Percentiles rank a stretch among this genome's conserved stretches.
Conservation (phyloP, 306 rosid species). For the Echinosophora koreensis region DNA sequence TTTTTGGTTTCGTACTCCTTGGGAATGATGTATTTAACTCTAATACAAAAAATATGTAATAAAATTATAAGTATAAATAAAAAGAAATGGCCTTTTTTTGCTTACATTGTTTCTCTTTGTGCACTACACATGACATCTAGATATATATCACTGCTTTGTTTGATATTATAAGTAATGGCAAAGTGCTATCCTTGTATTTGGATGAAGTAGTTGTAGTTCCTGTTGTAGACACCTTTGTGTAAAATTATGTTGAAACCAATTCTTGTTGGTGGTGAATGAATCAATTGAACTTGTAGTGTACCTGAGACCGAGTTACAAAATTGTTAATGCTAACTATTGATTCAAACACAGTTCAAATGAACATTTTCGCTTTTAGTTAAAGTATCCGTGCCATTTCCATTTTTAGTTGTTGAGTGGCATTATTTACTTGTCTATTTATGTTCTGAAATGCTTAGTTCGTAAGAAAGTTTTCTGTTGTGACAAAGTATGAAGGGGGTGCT, state of each 20-base stretch:
- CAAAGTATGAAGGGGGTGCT: conserved; percentile 24
- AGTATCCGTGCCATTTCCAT: conserved; percentile 18
- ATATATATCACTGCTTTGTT: conserved; percentile 8
- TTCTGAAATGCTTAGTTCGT: conserved; percentile 32
- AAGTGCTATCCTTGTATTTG: conserved; percentile 5
- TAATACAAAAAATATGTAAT: background rate
- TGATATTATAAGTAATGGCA: conserved; percentile 30
- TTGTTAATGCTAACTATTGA: conserved; percentile 8
- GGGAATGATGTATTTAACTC: conserved; percentile 12
- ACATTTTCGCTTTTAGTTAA: conserved; percentile 16
- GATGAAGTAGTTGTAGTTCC: conserved; percentile 14
- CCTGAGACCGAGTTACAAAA: conserved; percentile 13
- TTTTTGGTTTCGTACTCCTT: no score
- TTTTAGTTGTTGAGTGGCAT: background rate
- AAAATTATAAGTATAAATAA: background rate
- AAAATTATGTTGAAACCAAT: background rate
- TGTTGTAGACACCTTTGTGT: conserved; percentile 24
- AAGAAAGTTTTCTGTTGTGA: background rate
- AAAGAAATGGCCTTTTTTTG: background rate
- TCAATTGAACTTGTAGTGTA: conserved; percentile 20
- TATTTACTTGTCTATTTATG: conserved; percentile 4
- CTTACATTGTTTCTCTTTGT: conserved; percentile 21
- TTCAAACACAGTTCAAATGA: conserved; percentile 11
- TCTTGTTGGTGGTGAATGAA: background rate
- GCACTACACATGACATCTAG: background rate